Evolutionary conservation across 1,284 basidiomycete species (phyloP).

Genomic region (Somion occarium): DNA sequence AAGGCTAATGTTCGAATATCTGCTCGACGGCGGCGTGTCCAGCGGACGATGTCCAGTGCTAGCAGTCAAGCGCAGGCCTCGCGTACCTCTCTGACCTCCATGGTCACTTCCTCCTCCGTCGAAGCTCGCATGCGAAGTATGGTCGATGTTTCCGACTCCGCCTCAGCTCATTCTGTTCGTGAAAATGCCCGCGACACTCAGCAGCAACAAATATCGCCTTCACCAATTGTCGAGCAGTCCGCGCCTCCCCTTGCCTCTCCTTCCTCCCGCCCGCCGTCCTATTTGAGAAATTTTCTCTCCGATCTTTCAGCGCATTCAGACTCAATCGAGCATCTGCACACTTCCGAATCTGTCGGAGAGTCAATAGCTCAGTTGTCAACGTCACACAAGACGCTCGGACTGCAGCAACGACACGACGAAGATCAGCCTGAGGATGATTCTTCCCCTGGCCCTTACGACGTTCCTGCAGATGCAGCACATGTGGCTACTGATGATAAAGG

Average conservation of each 20-base stretch:
- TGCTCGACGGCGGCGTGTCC: slow-evolving; percentile 46
- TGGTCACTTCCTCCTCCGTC: background rate
- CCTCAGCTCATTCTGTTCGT: background rate
- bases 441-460: background rate
- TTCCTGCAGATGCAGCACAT: slow-evolving; percentile 42
- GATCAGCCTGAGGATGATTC: background rate
- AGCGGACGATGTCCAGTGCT: slow-evolving; percentile 6
- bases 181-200: background rate
- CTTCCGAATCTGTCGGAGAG: slow-evolving; percentile 2
- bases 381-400: background rate
- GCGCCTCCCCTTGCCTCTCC: background rate
- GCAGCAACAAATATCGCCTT: background rate
- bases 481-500: slow-evolving; percentile 74
- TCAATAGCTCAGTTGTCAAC: background rate
- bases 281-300: background rate
- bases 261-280: background rate
- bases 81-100: background rate
- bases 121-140: background rate
- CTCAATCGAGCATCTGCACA: background rate
- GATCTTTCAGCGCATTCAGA: background rate
- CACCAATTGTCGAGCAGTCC: background rate
- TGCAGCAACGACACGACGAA: background rate
- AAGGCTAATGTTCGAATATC: slow-evolving; percentile 51
- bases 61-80: background rate
- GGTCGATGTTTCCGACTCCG: background rate